Conservation (phyloP, 2,329 filamentous ascomycete genomes). For the Hymenoscyphus repandus region DNA sequence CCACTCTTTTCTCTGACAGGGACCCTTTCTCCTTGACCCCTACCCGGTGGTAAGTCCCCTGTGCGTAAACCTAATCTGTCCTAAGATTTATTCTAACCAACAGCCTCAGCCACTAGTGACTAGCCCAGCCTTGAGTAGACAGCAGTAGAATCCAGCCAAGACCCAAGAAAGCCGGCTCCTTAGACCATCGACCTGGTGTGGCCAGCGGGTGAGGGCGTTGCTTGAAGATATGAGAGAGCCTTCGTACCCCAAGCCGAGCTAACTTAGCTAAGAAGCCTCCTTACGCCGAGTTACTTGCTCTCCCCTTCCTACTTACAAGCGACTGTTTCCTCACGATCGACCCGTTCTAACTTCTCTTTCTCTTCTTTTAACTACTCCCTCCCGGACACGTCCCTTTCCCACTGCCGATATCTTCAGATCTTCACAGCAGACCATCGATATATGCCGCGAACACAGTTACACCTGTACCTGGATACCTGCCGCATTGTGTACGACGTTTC, state of each 20-base stretch:
- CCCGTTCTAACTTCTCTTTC: neutral
- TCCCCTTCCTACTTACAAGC: neutral
- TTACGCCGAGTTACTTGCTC: neutral
- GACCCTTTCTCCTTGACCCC: too few species aligned
- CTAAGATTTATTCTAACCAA: slow-evolving; percentile 2
- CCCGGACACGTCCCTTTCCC: too few species aligned
- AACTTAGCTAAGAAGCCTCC: neutral
- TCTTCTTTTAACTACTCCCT: too few species aligned
- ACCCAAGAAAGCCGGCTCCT: too few species aligned
- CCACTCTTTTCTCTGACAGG: too few species aligned
- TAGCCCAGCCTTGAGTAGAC: neutral
- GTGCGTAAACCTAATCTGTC: slow-evolving; percentile 6
- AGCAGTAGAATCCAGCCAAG: too few species aligned
- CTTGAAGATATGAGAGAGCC: too few species aligned
- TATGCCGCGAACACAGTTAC: neutral
- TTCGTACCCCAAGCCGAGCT: too few species aligned
- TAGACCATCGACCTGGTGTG: too few species aligned
- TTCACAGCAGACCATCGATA: neutral
- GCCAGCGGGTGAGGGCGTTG: too few species aligned
- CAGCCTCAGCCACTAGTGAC: neutral
- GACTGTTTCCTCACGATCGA: neutral
- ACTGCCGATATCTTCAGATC: too few species aligned
- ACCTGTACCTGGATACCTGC: neutral
- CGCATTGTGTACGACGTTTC: too few species aligned
- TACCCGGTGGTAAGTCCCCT: neutral